These are phyloP conservation scores for Xylaria sp. DNA, from an alignment of 2,329 filamentous ascomycete genomes.

Conservation along the genomic window DNA sequence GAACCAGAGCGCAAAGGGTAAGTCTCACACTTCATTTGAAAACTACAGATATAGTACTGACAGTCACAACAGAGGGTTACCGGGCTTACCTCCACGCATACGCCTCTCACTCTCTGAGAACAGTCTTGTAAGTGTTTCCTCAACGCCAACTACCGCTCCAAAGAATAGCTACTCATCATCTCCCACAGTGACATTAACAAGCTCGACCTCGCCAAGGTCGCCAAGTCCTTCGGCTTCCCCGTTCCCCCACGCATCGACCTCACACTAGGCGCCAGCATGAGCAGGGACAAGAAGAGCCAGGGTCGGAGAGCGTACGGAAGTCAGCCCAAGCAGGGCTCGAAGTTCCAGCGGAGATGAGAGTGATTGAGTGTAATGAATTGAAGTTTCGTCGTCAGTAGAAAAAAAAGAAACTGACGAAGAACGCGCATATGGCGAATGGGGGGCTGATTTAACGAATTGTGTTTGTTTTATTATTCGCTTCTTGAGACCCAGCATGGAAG, in stretches of 20 bases:
- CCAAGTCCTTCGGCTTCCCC: conserved; percentile 76
- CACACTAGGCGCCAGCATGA: conserved; percentile 69
- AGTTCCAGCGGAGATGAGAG: conserved; percentile 40
- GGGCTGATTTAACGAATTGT: no score
- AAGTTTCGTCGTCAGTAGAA: neutral
- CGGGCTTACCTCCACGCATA: conserved; percentile 93
- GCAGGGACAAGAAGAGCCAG: conserved; percentile 62
- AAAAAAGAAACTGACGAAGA: neutral
- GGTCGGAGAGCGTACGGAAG: conserved; percentile 69
- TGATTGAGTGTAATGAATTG: neutral
- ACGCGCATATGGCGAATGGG: neutral
- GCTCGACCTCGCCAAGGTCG: conserved; percentile 70
- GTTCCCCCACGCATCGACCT: conserved; percentile 76
- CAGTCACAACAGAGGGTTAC: conserved; percentile 21
- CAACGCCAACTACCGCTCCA: conserved; percentile 35
- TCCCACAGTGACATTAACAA: conserved; percentile 16
- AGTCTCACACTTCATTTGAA: conserved; percentile 47
- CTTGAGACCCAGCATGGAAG: no score
- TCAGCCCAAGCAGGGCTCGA: conserved; percentile 61
- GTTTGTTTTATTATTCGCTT: no score
- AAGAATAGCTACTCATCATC: neutral
- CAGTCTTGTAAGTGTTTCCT: conserved; percentile 80
- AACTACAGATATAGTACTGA: neutral
- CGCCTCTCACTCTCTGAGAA: conserved; percentile 68
- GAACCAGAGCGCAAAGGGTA: conserved; percentile 73